Evolutionary conservation across 106 monocot genomes (phyloP).

Genomic region (Apostasia ramifera): DNA sequence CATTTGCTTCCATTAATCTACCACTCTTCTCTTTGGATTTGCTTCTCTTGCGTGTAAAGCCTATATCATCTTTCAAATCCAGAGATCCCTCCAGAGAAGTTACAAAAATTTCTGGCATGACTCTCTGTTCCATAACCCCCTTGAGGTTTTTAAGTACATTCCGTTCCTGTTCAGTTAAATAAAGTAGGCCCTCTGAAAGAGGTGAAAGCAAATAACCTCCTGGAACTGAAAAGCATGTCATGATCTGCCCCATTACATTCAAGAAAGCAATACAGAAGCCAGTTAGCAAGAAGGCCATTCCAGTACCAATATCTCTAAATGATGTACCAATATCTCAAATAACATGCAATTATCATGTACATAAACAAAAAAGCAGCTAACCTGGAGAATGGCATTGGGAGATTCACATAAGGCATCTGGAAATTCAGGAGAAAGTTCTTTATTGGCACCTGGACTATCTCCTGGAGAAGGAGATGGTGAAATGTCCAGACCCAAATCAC

Average conservation of each 20-base stretch:
- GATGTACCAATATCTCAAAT: background rate
- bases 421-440: constrained; percentile 29
- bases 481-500: constrained; percentile 69
- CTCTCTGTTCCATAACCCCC: background rate
- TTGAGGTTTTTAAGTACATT: constrained; percentile 14
- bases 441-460: constrained; percentile 38
- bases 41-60: background rate
- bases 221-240: constrained; percentile 55
- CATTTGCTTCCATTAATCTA: constrained; percentile 6
- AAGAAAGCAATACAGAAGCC: background rate
- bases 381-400: constrained; percentile 65
- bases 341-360: background rate
- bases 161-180: constrained; percentile 35
- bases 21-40: constrained; percentile 16
- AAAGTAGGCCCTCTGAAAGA: constrained; percentile 33
- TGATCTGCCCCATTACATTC: constrained; percentile 39
- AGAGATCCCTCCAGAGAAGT: background rate
- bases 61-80: background rate
- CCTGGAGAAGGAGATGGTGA: constrained; percentile 71
- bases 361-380: constrained; percentile 9
- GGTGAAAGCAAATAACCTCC: constrained; percentile 65
- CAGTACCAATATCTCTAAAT: background rate
- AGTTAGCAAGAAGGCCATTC: background rate
- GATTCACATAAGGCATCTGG: constrained; percentile 39
- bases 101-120: constrained; percentile 7